A percentile compares a stretch with the other conserved stretches of the same genome.
These are phyloP conservation scores for Puccinia horiana DNA, from an alignment of 1,284 basidiomycete species.

Conservation along the genomic window DNA sequence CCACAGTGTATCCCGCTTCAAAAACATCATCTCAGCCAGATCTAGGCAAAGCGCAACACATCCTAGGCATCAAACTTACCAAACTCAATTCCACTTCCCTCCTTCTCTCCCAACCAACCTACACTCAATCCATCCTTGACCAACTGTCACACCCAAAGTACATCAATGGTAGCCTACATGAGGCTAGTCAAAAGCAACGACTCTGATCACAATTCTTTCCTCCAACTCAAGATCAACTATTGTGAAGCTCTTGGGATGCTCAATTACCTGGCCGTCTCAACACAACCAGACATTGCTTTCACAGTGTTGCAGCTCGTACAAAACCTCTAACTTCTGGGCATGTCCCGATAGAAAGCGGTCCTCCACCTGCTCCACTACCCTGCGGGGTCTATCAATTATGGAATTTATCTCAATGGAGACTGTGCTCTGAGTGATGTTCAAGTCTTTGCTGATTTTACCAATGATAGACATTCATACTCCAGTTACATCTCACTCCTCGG, in stretches of 20 bases:
- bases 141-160: neutral
- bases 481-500: neutral
- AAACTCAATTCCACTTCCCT: neutral
- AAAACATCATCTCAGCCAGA: no score
- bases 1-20: no score
- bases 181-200: neutral
- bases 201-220: neutral
- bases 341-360: neutral
- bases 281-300: no score
- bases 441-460: neutral
- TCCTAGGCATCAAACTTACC: neutral
- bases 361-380: neutral
- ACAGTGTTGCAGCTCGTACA: no score
- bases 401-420: neutral
- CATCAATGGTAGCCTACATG: neutral
- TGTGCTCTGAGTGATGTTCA: neutral
- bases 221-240: constrained; percentile 2
- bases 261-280: no score
- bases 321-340: no score
- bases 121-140: neutral
- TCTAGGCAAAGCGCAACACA: neutral
- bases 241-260: no score
- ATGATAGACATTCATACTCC: neutral
- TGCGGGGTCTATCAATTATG: neutral
- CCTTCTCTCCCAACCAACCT: neutral